Evolutionary conservation across 208 protist species (phyloP).

Genomic region (Leishmania amazonensis): DNA sequence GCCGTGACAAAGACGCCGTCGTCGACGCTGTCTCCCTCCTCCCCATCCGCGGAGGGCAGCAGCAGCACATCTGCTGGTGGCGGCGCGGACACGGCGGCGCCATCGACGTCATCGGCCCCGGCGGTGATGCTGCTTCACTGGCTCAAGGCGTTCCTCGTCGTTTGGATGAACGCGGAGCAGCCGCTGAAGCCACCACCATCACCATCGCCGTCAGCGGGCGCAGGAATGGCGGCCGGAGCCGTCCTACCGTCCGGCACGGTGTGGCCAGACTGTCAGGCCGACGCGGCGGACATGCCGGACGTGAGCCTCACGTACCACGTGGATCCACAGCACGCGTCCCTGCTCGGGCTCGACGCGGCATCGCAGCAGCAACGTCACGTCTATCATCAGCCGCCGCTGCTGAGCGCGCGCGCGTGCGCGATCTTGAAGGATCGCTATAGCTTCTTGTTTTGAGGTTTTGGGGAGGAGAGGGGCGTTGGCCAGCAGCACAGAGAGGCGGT

Average conservation of each 20-base stretch:
- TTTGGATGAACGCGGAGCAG: slow-evolving; percentile 39
- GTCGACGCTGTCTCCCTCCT: not conserved
- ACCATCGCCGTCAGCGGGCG: not conserved
- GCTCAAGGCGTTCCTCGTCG: slow-evolving; percentile 26
- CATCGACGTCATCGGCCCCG: slow-evolving; percentile 12
- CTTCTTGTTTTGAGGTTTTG: slow-evolving; percentile 16
- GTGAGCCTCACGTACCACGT: slow-evolving; percentile 25
- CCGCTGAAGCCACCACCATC: slow-evolving; percentile 22
- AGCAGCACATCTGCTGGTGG: not conserved
- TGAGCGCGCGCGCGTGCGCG: slow-evolving; percentile 32
- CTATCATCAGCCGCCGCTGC: slow-evolving; percentile 22
- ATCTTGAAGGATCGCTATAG: slow-evolving; percentile 31
- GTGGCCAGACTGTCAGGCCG: slow-evolving; percentile 18
- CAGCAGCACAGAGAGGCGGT: not conserved
- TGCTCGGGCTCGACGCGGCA: slow-evolving; percentile 22
- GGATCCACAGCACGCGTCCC: slow-evolving; percentile 11
- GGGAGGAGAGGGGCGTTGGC: not conserved
- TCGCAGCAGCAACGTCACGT: slow-evolving; percentile 8
- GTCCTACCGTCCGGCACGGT: slow-evolving; percentile 8
- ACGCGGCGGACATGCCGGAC: slow-evolving; percentile 16
- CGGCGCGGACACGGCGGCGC: not conserved
- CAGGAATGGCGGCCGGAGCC: not conserved
- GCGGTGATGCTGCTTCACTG: slow-evolving; percentile 28
- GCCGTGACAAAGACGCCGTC: not conserved
- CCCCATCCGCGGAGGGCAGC: not conserved